A percentile compares a stretch with the other conserved stretches of the same genome.
Evolutionary conservation across 257 asterid genomes (phyloP).

Genomic region (Ligustrum vulgare): DNA sequence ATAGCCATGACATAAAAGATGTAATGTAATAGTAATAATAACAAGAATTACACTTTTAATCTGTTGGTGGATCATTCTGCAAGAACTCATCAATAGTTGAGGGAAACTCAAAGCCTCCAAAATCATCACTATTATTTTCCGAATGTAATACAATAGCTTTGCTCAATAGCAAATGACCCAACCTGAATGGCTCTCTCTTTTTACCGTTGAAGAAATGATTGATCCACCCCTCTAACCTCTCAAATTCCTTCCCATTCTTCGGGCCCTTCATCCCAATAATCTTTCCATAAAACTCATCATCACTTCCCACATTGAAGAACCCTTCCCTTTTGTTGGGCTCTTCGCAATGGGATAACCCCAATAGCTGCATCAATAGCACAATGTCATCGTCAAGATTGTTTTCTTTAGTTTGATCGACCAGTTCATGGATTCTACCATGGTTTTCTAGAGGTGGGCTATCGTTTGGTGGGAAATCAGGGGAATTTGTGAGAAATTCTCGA

Average conservation of each 20-base stretch:
- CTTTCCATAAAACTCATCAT: slow-evolving; percentile 49
- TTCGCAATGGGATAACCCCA: slow-evolving; percentile 36
- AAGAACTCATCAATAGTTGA: slow-evolving; percentile 55
- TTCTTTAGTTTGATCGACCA: slow-evolving; percentile 19
- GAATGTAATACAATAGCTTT: slow-evolving; percentile 48
- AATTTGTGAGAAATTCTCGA: slow-evolving; percentile 37
- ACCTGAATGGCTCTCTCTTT: slow-evolving; percentile 49
- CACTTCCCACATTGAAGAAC: slow-evolving; percentile 28
- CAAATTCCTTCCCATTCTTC: slow-evolving; percentile 45
- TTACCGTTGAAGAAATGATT: slow-evolving; percentile 39
- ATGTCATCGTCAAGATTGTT: slow-evolving; percentile 39
- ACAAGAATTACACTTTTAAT: slow-evolving; percentile 16
- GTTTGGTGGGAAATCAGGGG: slow-evolving; percentile 37
- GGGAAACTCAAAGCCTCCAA: slow-evolving; percentile 51
- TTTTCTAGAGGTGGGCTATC: slow-evolving; percentile 21
- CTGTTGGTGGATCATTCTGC: slow-evolving; percentile 54
- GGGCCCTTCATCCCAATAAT: slow-evolving; percentile 62
- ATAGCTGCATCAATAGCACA: slow-evolving; percentile 46
- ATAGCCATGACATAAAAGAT: not conserved
- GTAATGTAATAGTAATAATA: no score
- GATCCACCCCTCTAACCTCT: slow-evolving; percentile 59
- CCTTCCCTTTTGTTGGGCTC: slow-evolving; percentile 15
- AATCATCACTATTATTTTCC: slow-evolving; percentile 30
- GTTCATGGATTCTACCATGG: slow-evolving; percentile 7
- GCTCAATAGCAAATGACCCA: slow-evolving; percentile 61